phyloP scores from a whole-genome alignment of 768 basidiomycete species.

The Boletus rufocinnamomeus region DNA sequence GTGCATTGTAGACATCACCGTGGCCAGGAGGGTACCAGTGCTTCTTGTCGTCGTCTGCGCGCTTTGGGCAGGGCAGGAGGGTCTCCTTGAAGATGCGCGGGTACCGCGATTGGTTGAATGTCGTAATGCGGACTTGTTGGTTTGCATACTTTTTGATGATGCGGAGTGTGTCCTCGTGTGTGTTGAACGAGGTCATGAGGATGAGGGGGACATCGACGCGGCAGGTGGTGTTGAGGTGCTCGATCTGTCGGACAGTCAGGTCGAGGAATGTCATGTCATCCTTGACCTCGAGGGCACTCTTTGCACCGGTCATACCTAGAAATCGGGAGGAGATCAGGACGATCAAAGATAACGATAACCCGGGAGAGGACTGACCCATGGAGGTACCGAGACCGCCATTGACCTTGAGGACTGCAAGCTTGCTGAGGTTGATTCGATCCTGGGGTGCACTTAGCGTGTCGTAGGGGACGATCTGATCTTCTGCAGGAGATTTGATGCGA shows the following conservation, averaged over 20 bases:
- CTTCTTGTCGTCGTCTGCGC: constrained; percentile 60
- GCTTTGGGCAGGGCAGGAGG: constrained; percentile 61
- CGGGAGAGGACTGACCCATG: constrained; percentile 42
- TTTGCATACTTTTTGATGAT: constrained; percentile 82
- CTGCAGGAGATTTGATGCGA: constrained; percentile 60
- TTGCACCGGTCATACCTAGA: constrained; percentile 59
- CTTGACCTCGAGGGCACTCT: constrained; percentile 74
- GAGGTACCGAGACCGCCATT: constrained; percentile 76
- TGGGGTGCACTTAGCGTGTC: constrained; percentile 45
- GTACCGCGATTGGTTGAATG: constrained; percentile 75
- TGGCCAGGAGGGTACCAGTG: constrained; percentile 80
- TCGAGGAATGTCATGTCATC: constrained; percentile 74
- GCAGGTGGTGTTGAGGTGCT: constrained; percentile 66
- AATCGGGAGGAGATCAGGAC: background rate
- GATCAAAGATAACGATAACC: background rate
- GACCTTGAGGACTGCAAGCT: constrained; percentile 76
- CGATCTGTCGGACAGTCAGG: constrained; percentile 61
- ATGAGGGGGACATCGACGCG: constrained; percentile 74
- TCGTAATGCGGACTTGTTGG: constrained; percentile 72
- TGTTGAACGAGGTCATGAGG: constrained; percentile 84
- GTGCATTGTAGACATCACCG: constrained; percentile 73
- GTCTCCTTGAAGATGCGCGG: constrained; percentile 72
- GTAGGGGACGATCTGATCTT: constrained; percentile 66
- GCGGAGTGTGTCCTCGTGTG: constrained; percentile 73
- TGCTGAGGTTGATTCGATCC: constrained; percentile 56